Base-by-base conservation (phyloP, 164 flowering plant genomes). In the Aristolochia californica region DNA sequence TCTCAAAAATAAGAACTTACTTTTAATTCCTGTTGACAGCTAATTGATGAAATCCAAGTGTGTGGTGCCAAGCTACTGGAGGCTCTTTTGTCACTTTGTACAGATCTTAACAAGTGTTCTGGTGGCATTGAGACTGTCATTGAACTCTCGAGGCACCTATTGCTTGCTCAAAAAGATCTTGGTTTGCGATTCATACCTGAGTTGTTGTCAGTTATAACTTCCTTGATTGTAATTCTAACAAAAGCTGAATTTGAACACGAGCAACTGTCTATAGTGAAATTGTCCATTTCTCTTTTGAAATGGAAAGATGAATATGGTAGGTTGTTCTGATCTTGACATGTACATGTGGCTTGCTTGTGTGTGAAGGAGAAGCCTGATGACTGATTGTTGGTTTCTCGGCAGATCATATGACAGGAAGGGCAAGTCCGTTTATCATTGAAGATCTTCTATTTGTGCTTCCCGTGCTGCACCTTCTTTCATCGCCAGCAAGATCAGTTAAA, bases 251-350 rank as follows among this genome's bases (percentile, higher is more conserved):
- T 87, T 66, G 99, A 90, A 62, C 89, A 88, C 56, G 95, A 87
- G 61, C 91, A 90, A 64, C 72, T 82, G 16, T 72, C 80, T 43
- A 43, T 78, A 55, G 55, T 87, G 72, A 85, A 80, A 58, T 69
- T 94, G 45, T 67, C 85, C 28, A 16, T 67, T 45, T 75, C 78
- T 55, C 67, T 94, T 26, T 53, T 88, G 63, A 67, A 71, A 57
- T 94, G 99, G 99, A 88, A 84, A 74, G 60, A 40, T 70, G 83
- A 82, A 70, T 64, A 62, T 67, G 91, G 97, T 90, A 66, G 43
- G 69, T 49, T 28, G 58, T 48, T 59, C n/a, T 59, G 16, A 1
- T 59, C 24, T 45, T 45, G 13, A 20, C 21, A 47, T 14, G 50
- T 47, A 20, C 21, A 47, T 14, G 50, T 47, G 13, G 3, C 28